These are phyloP conservation scores for Trichoderma sp. DNA, from an alignment of 2,329 filamentous ascomycete genomes.

Conservation along the genomic window DNA sequence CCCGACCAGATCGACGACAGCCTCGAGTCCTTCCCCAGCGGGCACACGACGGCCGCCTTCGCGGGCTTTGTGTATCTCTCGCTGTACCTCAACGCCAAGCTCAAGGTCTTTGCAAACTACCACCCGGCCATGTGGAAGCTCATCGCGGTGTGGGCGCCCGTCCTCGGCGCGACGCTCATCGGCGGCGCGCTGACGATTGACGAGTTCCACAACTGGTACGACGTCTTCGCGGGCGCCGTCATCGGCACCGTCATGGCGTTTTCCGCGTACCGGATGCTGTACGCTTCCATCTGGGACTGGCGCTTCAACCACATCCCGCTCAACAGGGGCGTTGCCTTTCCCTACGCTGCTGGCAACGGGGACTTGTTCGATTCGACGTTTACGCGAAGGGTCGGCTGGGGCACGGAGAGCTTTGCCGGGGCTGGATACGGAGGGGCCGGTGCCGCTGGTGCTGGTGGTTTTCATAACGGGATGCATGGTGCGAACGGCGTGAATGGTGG, in stretches of 20 bases:
- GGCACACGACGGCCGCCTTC: conserved; percentile 74
- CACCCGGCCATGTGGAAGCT: conserved; percentile 76
- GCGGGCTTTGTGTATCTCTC: conserved; percentile 71
- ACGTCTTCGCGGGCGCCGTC: conserved; percentile 65
- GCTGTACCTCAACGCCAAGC: conserved; percentile 76
- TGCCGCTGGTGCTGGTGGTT: no score
- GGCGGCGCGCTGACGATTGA: conserved; percentile 71
- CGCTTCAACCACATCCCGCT: conserved; percentile 67
- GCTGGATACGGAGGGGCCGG: no score
- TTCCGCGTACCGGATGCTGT: conserved; percentile 67
- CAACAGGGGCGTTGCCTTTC: conserved; percentile 58
- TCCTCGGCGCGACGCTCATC: conserved; percentile 69
- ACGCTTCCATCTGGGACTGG: conserved; percentile 69
- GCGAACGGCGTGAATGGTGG: neutral
- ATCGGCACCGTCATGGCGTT: conserved; percentile 69
- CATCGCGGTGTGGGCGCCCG: conserved; percentile 63
- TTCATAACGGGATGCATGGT: neutral
- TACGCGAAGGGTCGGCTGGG: conserved; percentile 64
- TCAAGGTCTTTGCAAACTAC: conserved; percentile 74
- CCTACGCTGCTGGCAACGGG: conserved; percentile 47
- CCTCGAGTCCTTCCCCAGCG: conserved; percentile 71
- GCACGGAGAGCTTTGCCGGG: conserved; percentile 34
- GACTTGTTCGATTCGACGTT: conserved; percentile 59
- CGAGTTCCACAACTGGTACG: conserved; percentile 76
- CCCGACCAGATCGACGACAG: conserved; percentile 65